Conservation (phyloP, 441 rosid species). For the Erysimum pusillum region DNA sequence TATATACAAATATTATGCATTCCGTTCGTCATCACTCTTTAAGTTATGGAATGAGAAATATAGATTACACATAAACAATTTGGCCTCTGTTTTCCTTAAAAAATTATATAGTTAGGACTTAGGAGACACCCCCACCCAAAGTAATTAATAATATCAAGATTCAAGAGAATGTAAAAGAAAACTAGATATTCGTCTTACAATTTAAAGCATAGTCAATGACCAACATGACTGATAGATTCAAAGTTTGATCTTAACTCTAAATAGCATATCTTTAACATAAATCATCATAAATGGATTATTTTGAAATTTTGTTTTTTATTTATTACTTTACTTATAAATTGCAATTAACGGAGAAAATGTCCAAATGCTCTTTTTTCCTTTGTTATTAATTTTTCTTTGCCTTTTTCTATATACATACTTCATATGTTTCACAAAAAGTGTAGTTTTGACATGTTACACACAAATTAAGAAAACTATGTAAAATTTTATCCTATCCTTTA, state of each 20-base stretch:
- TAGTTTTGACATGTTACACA: too few species aligned
- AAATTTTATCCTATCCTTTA: too few species aligned
- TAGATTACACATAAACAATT: not conserved
- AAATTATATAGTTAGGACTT: not conserved
- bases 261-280: not conserved
- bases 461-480: too few species aligned
- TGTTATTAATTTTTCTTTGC: too few species aligned
- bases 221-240: not conserved
- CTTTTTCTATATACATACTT: too few species aligned
- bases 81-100: not conserved
- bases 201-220: not conserved
- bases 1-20: not conserved
- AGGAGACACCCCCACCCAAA: not conserved
- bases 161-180: not conserved
- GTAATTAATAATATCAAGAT: not conserved
- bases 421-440: too few species aligned
- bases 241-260: not conserved
- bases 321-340: not conserved
- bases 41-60: not conserved
- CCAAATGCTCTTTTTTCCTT: not conserved
- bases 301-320: not conserved
- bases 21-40: constrained; percentile 4
- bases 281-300: not conserved
- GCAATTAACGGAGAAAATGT: not conserved
- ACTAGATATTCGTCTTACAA: not conserved